These are phyloP conservation scores for Euphorbia tirucalli DNA, from an alignment of 345 rosid species.

Conservation along the genomic window DNA sequence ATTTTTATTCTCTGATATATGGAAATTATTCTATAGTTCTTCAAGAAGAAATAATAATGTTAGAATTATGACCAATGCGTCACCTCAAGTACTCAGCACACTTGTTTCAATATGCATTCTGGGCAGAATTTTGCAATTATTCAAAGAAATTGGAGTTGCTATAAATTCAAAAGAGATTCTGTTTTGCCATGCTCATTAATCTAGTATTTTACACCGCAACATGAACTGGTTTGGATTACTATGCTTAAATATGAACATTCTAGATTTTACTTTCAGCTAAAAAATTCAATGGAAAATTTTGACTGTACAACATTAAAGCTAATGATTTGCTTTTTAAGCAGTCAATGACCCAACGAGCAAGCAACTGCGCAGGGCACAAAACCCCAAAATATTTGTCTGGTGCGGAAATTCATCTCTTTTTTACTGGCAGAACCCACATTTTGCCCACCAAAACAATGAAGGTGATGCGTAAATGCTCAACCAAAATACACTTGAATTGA, in stretches of 20 bases:
- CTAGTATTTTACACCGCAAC: not conserved
- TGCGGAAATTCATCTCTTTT: too few species aligned
- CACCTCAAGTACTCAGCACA: not conserved
- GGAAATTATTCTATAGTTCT: conserved; percentile 1
- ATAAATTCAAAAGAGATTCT: too few species aligned
- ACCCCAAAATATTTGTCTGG: too few species aligned
- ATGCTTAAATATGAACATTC: not conserved
- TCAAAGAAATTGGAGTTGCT: too few species aligned
- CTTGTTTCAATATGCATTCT: not conserved
- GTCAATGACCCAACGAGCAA: not conserved
- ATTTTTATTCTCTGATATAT: conserved; percentile 3
- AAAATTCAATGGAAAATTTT: too few species aligned
- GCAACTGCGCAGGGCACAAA: too few species aligned
- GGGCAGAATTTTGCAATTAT: not conserved
- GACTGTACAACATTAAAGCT: conserved; percentile 11
- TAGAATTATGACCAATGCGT: not conserved
- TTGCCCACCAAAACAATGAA: too few species aligned
- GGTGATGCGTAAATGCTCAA: not conserved
- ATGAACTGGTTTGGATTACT: not conserved
- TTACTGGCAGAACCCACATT: too few species aligned
- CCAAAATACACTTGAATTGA: not conserved
- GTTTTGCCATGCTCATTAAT: not conserved
- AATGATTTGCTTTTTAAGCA: not conserved
- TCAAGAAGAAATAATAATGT: not conserved
- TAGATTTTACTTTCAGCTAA: too few species aligned